phyloP scores from a whole-genome alignment of 139 green algal genomes.

The Chlorella sorokiniana region DNA sequence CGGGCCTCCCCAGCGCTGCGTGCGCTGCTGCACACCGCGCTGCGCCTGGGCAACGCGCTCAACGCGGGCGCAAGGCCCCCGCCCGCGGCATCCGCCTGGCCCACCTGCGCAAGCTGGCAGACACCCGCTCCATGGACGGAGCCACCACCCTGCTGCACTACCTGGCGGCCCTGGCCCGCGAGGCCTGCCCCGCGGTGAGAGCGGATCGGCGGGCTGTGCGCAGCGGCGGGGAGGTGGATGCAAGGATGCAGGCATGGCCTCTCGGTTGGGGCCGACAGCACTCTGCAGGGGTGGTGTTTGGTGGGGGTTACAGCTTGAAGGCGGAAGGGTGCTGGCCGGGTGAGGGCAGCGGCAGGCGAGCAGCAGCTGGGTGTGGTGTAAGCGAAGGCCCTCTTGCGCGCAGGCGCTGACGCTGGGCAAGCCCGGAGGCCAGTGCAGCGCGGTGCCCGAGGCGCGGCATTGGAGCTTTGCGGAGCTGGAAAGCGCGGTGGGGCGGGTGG shows the following conservation, averaged over 20 bases:
- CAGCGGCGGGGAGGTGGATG: background rate
- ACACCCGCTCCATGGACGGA: slow-evolving; percentile 25
- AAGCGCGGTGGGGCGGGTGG: background rate
- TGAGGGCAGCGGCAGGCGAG: too few species aligned
- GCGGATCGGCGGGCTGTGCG: background rate
- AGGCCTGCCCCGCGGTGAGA: slow-evolving; percentile 8
- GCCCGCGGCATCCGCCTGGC: slow-evolving; percentile 28
- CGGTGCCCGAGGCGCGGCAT: background rate
- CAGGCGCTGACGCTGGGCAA: slow-evolving; percentile 28
- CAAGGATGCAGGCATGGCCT: background rate
- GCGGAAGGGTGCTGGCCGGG: too few species aligned
- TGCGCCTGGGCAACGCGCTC: slow-evolving; percentile 29
- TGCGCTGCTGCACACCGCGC: slow-evolving; percentile 29
- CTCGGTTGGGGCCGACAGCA: too few species aligned
- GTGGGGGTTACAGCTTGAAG: too few species aligned
- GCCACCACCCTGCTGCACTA: slow-evolving; percentile 35
- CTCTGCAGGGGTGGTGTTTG: too few species aligned
- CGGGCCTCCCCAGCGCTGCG: background rate
- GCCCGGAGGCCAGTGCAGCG: slow-evolving; percentile 21
- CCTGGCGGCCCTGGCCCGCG: slow-evolving; percentile 12
- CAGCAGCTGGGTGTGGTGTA: background rate
- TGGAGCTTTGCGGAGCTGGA: slow-evolving; percentile 31
- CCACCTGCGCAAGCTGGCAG: slow-evolving; percentile 26
- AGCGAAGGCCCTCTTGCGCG: background rate
- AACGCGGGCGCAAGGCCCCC: slow-evolving; percentile 33